Evolutionary conservation across 192 early-diverging fungal species (phyloP).

Genomic region (Coemansia furcata): DNA sequence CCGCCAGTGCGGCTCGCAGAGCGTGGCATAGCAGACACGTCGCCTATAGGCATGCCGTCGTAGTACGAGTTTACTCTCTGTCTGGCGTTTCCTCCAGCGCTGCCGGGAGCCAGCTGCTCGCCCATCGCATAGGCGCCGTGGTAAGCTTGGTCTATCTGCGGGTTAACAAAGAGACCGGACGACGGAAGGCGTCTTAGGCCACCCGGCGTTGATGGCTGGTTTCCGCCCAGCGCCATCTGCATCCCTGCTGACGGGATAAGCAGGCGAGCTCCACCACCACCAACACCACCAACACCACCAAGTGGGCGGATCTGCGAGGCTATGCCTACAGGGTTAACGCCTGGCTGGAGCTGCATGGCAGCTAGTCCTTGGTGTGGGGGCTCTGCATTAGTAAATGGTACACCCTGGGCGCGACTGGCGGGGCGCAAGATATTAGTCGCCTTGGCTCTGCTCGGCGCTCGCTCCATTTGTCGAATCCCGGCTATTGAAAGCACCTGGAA

Average conservation of each 20-base stretch:
- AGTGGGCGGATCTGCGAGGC: not conserved
- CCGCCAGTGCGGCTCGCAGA: slow-evolving; percentile 39
- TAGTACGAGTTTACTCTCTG: slow-evolving; percentile 43
- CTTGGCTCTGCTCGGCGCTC: slow-evolving; percentile 48
- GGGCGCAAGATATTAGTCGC: slow-evolving; percentile 51
- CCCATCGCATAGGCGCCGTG: not conserved
- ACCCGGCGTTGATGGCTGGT: slow-evolving; percentile 15
- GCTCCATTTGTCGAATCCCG: slow-evolving; percentile 28
- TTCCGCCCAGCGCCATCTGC: slow-evolving; percentile 10
- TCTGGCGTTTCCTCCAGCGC: slow-evolving; percentile 14
- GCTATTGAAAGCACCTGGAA: not conserved
- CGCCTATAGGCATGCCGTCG: slow-evolving; percentile 29
- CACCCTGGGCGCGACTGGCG: slow-evolving; percentile 42
- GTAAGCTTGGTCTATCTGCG: slow-evolving; percentile 20
- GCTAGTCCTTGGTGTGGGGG: slow-evolving; percentile 1
- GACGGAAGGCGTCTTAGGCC: slow-evolving; percentile 38
- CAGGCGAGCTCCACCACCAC: slow-evolving; percentile 24
- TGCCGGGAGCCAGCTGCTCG: slow-evolving; percentile 15
- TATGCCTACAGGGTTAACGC: not conserved
- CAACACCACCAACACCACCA: slow-evolving; percentile 6
- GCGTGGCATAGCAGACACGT: slow-evolving; percentile 26
- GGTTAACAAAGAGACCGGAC: slow-evolving; percentile 24
- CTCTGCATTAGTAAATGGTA: slow-evolving; percentile 10
- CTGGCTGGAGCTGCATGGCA: slow-evolving; percentile 8
- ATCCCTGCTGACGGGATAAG: slow-evolving; percentile 18